These are phyloP conservation scores for Gastrodia elata DNA, from an alignment of 106 monocot genomes.

Conservation along the genomic window DNA sequence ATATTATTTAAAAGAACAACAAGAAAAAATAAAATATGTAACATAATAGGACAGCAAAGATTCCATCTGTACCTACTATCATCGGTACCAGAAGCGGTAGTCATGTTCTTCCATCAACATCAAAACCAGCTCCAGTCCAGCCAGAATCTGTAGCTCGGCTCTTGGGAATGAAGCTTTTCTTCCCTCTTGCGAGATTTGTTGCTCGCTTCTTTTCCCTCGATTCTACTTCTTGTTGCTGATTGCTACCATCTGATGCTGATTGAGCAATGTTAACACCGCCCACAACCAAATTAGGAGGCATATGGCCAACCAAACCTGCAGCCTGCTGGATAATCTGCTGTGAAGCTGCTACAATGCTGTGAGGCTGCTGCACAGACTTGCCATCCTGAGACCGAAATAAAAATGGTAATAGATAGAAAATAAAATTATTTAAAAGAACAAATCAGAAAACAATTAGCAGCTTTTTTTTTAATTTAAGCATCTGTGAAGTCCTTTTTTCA, in stretches of 20 bases:
- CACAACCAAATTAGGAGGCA: conserved; percentile 7
- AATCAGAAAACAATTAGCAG: too few relatives aligned
- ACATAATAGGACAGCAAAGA: not conserved
- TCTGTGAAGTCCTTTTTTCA: too few relatives aligned
- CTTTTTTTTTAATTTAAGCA: too few relatives aligned
- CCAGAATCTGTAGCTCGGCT: conserved; percentile 69
- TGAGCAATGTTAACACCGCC: conserved; percentile 9
- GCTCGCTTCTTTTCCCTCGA: conserved; percentile 50
- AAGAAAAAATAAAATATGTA: not conserved
- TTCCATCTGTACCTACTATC: too few relatives aligned
- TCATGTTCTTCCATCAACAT: conserved; percentile 51
- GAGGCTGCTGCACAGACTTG: conserved; percentile 19
- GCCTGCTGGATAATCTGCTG: conserved; percentile 13
- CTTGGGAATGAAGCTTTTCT: conserved; percentile 50
- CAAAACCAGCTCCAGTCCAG: conserved; percentile 99
- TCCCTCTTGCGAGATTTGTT: conserved; percentile 48
- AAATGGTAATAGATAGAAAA: too few relatives aligned
- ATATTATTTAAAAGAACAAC: not conserved
- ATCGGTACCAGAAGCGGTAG: not conserved
- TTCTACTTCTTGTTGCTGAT: conserved; percentile 20
- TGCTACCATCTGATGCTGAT: conserved; percentile 5
- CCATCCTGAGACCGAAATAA: conserved; percentile 16
- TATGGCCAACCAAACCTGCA: conserved; percentile 9
- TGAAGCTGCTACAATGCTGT: conserved; percentile 9
- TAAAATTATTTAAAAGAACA: too few relatives aligned